phyloP scores from a whole-genome alignment of 306 rosid genomes.

The Dicorynia guianensis region DNA sequence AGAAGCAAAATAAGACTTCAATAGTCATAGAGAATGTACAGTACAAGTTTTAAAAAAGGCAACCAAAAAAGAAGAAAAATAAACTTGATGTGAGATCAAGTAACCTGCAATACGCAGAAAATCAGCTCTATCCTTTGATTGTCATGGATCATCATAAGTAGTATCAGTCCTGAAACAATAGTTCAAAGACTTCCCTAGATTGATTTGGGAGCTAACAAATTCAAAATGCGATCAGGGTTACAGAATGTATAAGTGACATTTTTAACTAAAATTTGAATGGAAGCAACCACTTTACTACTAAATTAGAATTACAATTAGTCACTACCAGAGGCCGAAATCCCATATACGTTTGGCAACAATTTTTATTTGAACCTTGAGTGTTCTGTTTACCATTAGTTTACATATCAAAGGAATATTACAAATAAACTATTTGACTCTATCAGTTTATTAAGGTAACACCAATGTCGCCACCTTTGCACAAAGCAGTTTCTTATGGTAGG shows the following conservation, averaged over 20 bases:
- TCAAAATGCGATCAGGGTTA: not conserved
- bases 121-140: conserved; percentile 4
- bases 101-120: conserved; percentile 15
- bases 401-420: too few species aligned
- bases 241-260: not conserved
- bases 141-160: not conserved
- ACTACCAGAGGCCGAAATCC: not conserved
- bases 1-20: not conserved
- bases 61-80: not conserved
- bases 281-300: not conserved
- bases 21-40: conserved; percentile 30
- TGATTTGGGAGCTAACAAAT: conserved; percentile 15
- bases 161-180: not conserved
- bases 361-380: not conserved
- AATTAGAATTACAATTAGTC: not conserved
- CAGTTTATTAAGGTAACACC: too few species aligned
- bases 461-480: too few species aligned
- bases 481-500: too few species aligned
- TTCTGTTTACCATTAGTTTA: too few species aligned
- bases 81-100: not conserved
- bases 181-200: conserved; percentile 8
- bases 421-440: too few species aligned
- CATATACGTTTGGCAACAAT: not conserved
- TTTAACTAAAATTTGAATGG: conserved; percentile 9
- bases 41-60: conserved; percentile 25